Base-by-base conservation (phyloP, 2,329 filamentous ascomycete genomes). In the Parastagonospora avenae region DNA sequence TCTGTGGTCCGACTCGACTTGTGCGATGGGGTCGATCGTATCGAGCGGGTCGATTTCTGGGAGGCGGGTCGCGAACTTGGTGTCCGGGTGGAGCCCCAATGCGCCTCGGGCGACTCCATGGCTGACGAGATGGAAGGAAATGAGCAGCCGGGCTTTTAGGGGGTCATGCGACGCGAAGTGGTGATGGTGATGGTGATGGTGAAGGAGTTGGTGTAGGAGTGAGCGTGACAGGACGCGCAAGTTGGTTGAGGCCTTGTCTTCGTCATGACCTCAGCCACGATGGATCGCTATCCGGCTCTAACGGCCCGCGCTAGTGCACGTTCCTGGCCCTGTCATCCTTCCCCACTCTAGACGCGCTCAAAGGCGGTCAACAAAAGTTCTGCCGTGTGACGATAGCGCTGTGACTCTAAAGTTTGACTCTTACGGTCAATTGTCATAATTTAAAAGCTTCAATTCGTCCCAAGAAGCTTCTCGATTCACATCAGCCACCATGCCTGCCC, bases 51-150 rank as follows among this genome's bases (percentile, higher is more conserved):
- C 27, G 73, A 75, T 52, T 65, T 70, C 40, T 63, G 67, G n/a
- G 72, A 75, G 36, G 66, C 60, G 49, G 73, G 73, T 49, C 71
- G 69, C 49, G 70, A 70, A 54, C 68, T 72, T 37, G 71, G 62
- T 28, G 71, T 69, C 46, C 60, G 64, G 53, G 72, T 70, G 29
- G 71, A 71, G 58, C 62, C 68, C 70, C 67, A 71, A 54, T 63
- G 66, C 53, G 59, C 66, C 50, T 73, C 70, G 50, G 70, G 62
- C 28, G 68, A 61, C 38, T 71, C 63, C 70, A 73, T 73, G 57
- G 50, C 48, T 50, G 49, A n/a, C 51, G 30, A 16, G 45, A 14
- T 41, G 51, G 32, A 33, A 33, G 42, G 24, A 48, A 33, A 42
- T 15, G 37, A 46, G 46, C 36, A 48, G 15, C 27, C 40, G 19